Conservation (phyloP, 441 rosid species). For the Melastoma candidum region DNA sequence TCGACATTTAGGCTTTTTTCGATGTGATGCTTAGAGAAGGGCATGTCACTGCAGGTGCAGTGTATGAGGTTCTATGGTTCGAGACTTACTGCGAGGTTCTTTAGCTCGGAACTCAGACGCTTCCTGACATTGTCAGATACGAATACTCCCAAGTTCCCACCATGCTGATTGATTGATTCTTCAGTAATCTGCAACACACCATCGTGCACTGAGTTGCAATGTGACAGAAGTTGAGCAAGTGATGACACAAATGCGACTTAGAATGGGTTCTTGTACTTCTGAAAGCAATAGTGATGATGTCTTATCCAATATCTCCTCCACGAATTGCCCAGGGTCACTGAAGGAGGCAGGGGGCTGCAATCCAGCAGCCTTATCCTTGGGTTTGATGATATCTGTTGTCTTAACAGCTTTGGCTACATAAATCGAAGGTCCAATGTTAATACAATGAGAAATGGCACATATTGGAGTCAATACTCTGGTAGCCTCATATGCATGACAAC, state of each 20-base stretch:
- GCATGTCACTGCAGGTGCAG: neutral
- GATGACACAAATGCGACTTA: neutral
- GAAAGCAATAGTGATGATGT: conserved; percentile 45
- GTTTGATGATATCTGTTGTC: conserved; percentile 25
- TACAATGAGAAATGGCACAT: neutral
- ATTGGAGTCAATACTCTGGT: too few relatives aligned
- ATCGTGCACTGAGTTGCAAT: neutral
- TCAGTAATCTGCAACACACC: conserved; percentile 34
- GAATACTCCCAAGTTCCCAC: conserved; percentile 37
- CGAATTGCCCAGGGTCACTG: conserved; percentile 45
- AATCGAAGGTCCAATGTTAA: conserved; percentile 6
- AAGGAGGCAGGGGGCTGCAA: conserved; percentile 17
- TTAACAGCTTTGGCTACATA: conserved; percentile 45
- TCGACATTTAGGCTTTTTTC: neutral
- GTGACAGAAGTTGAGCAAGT: neutral
- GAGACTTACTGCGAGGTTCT: conserved; percentile 47
- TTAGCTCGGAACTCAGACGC: conserved; percentile 48
- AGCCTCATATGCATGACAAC: too few relatives aligned
- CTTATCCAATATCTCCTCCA: conserved; percentile 56
- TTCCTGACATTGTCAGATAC: conserved; percentile 36
- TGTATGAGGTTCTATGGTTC: neutral
- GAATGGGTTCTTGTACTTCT: conserved; percentile 25
- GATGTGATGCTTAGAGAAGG: neutral
- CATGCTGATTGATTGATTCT: conserved; percentile 29
- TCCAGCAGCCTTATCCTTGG: conserved; percentile 19